These are phyloP conservation scores for Tricholoma sp. DNA, from an alignment of 768 basidiomycete species.

Conservation along the genomic window DNA sequence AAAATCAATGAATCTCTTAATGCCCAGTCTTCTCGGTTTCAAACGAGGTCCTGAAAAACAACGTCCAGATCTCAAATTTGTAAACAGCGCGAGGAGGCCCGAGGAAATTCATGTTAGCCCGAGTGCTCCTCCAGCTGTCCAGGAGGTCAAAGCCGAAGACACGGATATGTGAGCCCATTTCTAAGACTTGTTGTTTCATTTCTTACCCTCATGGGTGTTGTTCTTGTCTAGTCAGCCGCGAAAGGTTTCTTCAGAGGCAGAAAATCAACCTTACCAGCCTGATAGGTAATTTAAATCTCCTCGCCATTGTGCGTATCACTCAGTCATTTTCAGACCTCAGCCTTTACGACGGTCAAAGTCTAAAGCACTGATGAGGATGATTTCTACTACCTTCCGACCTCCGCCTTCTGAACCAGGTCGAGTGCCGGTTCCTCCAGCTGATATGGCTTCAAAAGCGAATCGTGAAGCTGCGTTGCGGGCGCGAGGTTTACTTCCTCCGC, in stretches of 20 bases:
- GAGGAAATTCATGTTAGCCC: slow-evolving; percentile 7
- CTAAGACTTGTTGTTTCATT: not conserved
- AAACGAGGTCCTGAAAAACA: slow-evolving; percentile 7
- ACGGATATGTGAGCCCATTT: not conserved
- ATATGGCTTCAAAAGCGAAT: slow-evolving; percentile 27
- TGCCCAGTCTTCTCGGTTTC: slow-evolving; percentile 15
- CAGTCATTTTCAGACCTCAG: slow-evolving; percentile 4
- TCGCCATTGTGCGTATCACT: not conserved
- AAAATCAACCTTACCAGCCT: not conserved
- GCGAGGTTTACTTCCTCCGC: slow-evolving; percentile 52
- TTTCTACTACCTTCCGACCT: slow-evolving; percentile 28
- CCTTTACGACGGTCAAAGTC: slow-evolving; percentile 19
- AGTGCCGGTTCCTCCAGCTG: slow-evolving; percentile 11
- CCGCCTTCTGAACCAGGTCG: slow-evolving; percentile 8
- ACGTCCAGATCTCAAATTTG: not conserved
- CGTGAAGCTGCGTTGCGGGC: slow-evolving; percentile 57
- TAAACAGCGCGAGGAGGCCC: slow-evolving; percentile 3
- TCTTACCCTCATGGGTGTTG: not conserved
- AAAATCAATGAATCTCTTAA: slow-evolving; percentile 7
- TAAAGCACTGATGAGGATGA: slow-evolving; percentile 26
- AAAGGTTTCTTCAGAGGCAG: not conserved
- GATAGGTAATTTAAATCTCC: slow-evolving; percentile 4
- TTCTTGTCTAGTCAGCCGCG: not conserved
- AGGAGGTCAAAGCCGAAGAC: slow-evolving; percentile 1
- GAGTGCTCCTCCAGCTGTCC: not conserved